Evolutionary conservation across 2,329 filamentous ascomycete genomes (phyloP).

Genomic region (Ambrosiella cleistominuta): DNA sequence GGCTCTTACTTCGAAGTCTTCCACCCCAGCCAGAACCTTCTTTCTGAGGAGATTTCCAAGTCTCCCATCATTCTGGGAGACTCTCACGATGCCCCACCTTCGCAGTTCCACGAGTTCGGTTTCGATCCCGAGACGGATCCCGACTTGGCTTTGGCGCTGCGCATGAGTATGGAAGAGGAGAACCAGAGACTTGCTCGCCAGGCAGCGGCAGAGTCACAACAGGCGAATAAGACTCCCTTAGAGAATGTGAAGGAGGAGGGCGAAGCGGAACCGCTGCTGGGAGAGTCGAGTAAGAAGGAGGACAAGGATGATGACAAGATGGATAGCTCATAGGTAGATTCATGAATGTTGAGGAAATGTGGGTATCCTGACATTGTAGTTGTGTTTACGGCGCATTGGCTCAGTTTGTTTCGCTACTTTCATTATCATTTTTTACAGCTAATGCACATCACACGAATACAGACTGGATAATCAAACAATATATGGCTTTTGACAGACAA

Average conservation of each 20-base stretch:
- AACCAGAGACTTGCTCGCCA: slow-evolving; percentile 70
- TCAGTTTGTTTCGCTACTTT: slow-evolving; percentile 1
- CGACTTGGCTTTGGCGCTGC: slow-evolving; percentile 79
- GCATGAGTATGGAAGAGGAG: slow-evolving; percentile 98
- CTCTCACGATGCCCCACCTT: slow-evolving; percentile 32
- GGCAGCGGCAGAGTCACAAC: slow-evolving; percentile 39
- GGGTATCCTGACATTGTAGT: slow-evolving; percentile 11
- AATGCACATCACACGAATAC: neutral
- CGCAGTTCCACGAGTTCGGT: slow-evolving; percentile 41
- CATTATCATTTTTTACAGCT: neutral
- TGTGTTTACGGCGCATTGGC: neutral
- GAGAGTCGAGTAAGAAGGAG: slow-evolving; percentile 24
- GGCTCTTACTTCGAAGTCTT: slow-evolving; percentile 84
- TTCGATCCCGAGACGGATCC: slow-evolving; percentile 86
- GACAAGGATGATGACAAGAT: slow-evolving; percentile 56
- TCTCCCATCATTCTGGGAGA: slow-evolving; percentile 84
- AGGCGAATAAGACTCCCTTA: slow-evolving; percentile 53
- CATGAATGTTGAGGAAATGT: neutral
- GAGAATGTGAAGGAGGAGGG: slow-evolving; percentile 70
- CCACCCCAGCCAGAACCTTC: slow-evolving; percentile 73
- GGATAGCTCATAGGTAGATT: slow-evolving; percentile 54
- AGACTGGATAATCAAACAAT: neutral
- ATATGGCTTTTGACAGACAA: no score
- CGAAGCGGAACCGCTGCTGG: slow-evolving; percentile 32
- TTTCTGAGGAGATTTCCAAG: slow-evolving; percentile 79